Conservation (phyloP, 805 yeast species). For the Pichia pseudocactophila region DNA sequence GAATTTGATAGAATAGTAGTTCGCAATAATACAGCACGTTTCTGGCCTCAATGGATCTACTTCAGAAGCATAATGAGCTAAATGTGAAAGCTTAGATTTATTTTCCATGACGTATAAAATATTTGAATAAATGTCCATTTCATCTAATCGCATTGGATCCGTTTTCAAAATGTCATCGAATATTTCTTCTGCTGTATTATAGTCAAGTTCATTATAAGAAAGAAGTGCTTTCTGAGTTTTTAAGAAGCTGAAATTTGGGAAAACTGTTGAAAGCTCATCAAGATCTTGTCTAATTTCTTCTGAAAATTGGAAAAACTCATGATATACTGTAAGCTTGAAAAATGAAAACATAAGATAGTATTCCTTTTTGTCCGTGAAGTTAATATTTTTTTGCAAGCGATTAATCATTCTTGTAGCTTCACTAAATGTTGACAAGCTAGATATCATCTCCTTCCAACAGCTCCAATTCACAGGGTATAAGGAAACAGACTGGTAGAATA, state of each 20-base stretch:
- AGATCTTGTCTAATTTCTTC: slow-evolving; percentile 42
- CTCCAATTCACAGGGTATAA: slow-evolving; percentile 86
- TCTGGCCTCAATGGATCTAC: slow-evolving; percentile 88
- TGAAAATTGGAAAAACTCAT: slow-evolving; percentile 70
- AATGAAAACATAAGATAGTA: slow-evolving; percentile 31
- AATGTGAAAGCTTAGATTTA: slow-evolving; percentile 67
- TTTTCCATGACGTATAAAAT: slow-evolving; percentile 91
- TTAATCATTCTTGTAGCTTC: slow-evolving; percentile 41
- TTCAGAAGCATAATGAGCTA: slow-evolving; percentile 78
- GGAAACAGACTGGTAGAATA: slow-evolving; percentile 51
- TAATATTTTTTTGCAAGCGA: slow-evolving; percentile 30
- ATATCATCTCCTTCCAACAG: slow-evolving; percentile 76
- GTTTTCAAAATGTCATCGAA: slow-evolving; percentile 64
- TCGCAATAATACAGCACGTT: slow-evolving; percentile 89
- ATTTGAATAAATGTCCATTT: slow-evolving; percentile 89
- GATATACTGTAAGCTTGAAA: slow-evolving; percentile 59
- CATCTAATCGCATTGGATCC: slow-evolving; percentile 86
- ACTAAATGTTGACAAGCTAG: slow-evolving; percentile 51
- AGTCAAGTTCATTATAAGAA: slow-evolving; percentile 78
- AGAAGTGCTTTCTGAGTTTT: slow-evolving; percentile 77
- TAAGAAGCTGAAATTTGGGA: slow-evolving; percentile 69
- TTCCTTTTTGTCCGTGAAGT: slow-evolving; percentile 22
- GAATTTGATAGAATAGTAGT: slow-evolving; percentile 82
- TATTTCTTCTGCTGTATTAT: slow-evolving; percentile 64
- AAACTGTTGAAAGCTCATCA: slow-evolving; percentile 38